These are phyloP conservation scores for Cryphonectria nitschkei DNA, from an alignment of 2,329 filamentous ascomycete genomes.

Conservation along the genomic window DNA sequence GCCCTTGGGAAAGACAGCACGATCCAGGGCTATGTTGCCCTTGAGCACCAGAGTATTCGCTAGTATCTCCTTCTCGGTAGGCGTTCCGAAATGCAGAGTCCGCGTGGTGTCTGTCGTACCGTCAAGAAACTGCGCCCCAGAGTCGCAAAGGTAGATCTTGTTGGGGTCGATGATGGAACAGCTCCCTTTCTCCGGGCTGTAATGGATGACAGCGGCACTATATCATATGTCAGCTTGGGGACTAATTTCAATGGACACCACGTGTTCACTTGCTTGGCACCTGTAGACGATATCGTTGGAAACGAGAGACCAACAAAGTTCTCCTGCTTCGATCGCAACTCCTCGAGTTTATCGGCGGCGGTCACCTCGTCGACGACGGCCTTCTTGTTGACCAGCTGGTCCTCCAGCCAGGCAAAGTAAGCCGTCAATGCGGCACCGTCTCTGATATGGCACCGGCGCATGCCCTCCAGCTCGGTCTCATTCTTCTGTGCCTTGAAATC, in stretches of 20 bases:
- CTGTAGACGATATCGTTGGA: conserved; percentile 93
- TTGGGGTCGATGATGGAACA: conserved; percentile 84
- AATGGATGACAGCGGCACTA: conserved; percentile 95
- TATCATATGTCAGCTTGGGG: conserved; percentile 6
- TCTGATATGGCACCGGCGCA: conserved; percentile 91
- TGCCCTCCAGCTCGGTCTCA: conserved; percentile 83
- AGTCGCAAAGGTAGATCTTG: conserved; percentile 92
- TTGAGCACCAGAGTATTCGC: conserved; percentile 95
- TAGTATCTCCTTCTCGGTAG: conserved; percentile 80
- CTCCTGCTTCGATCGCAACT: conserved; percentile 67
- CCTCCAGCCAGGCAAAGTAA: conserved; percentile 96
- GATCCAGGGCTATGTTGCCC: conserved; percentile 87
- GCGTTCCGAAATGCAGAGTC: conserved; percentile 88
- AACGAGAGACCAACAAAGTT: conserved; percentile 91
- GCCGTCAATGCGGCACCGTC: conserved; percentile 89
- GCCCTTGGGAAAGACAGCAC: conserved; percentile 88
- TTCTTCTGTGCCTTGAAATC: conserved; percentile 97
- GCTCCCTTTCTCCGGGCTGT: conserved; percentile 81
- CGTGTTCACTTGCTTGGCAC: conserved; percentile 61
- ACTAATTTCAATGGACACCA: neutral
- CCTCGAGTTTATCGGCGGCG: conserved; percentile 88
- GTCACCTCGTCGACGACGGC: conserved; percentile 81
- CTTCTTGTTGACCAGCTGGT: conserved; percentile 78
- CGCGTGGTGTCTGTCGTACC: conserved; percentile 96
- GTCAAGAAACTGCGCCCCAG: conserved; percentile 93